phyloP scores from a whole-genome alignment of 2,329 filamentous ascomycete species.

The Fusarium tanahbumbuense region DNA sequence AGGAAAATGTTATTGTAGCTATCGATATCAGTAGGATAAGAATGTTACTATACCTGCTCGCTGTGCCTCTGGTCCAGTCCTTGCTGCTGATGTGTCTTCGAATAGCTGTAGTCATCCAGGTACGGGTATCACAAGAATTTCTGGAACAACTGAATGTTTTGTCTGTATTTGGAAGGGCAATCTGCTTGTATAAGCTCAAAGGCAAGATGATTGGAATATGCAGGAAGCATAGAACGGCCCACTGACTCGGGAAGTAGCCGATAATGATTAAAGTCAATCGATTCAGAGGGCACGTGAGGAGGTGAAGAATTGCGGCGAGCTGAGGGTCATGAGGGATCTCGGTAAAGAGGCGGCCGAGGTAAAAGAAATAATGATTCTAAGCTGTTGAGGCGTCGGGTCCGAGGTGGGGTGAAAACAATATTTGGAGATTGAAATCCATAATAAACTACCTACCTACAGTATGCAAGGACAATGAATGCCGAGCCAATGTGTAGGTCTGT shows the following conservation, averaged over 20 bases:
- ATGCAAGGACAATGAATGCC: slow-evolving; percentile 16
- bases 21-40: slow-evolving; percentile 4
- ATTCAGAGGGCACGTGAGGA: slow-evolving; percentile 28
- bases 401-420: not conserved
- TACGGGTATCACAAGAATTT: not conserved
- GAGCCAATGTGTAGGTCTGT: not conserved
- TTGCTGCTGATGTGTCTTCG: not conserved
- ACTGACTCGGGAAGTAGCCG: slow-evolving; percentile 38
- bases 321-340: slow-evolving; percentile 8
- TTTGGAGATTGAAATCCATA: slow-evolving; percentile 18
- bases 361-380: slow-evolving; percentile 17
- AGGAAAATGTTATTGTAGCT: slow-evolving; percentile 3
- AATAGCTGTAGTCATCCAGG: not conserved
- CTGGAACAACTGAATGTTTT: not conserved
- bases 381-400: not conserved
- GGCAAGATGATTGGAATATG: not conserved
- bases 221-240: not conserved
- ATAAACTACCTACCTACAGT: slow-evolving; percentile 2
- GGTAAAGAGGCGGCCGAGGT: slow-evolving; percentile 39
- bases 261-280: slow-evolving; percentile 10
- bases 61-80: not conserved
- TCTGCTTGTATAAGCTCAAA: not conserved
- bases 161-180: not conserved
- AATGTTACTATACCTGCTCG: slow-evolving; percentile 19
- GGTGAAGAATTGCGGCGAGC: not conserved